These are phyloP conservation scores for Coix lacrymajobi DNA, from an alignment of 176 grass and related monocot genomes.

Conservation along the genomic window DNA sequence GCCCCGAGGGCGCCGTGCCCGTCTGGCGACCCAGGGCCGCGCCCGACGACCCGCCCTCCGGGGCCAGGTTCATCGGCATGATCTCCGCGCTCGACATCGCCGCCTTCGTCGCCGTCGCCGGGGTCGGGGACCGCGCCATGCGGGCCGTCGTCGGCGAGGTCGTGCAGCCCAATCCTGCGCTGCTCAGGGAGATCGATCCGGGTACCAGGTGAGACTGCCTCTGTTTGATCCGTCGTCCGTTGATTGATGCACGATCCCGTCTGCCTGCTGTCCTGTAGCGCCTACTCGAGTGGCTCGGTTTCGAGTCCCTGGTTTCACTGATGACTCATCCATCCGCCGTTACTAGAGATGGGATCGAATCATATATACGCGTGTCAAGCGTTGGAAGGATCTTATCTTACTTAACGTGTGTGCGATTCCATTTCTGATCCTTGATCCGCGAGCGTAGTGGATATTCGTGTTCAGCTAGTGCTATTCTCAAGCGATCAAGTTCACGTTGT, in stretches of 20 bases:
- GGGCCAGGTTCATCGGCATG: slow-evolving; percentile 67
- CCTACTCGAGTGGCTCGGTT: background rate
- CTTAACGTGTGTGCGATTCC: background rate
- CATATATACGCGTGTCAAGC: background rate
- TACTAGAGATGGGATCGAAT: background rate
- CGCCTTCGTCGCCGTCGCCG: slow-evolving; percentile 55
- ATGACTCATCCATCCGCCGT: background rate
- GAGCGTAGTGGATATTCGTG: background rate
- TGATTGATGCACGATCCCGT: background rate
- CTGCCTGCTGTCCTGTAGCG: background rate
- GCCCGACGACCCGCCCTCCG: slow-evolving; percentile 38
- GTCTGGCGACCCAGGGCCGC: slow-evolving; percentile 46
- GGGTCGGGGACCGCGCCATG: slow-evolving; percentile 44
- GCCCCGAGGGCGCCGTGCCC: slow-evolving; percentile 63
- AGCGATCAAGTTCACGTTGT: background rate
- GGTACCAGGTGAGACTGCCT: slow-evolving; percentile 65
- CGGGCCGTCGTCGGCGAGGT: slow-evolving; percentile 52
- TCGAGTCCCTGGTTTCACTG: background rate
- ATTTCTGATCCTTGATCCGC: background rate
- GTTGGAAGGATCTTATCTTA: background rate
- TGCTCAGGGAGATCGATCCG: slow-evolving; percentile 87
- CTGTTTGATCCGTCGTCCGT: background rate
- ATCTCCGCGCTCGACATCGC: slow-evolving; percentile 83
- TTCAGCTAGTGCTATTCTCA: background rate
- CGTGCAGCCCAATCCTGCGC: slow-evolving; percentile 45